Percentiles rank a stretch among this genome's conserved stretches.
Evolutionary conservation across 2,329 filamentous ascomycete genomes (phyloP).

Genomic region (Phoma herbarum): DNA sequence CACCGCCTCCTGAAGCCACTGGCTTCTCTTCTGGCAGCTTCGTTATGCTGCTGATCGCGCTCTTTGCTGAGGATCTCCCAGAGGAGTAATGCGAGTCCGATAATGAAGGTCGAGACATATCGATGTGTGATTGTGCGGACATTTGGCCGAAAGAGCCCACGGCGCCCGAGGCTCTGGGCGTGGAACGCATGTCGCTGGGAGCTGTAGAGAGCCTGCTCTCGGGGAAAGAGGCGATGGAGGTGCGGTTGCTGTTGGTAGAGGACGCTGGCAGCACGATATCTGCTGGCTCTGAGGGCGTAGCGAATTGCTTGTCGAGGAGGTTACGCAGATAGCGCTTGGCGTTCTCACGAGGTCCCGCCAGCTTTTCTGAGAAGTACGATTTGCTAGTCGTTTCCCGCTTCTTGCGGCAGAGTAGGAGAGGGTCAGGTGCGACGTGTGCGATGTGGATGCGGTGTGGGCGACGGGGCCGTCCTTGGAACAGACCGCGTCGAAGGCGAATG

Average conservation of each 20-base stretch:
- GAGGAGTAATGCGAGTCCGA: constrained; percentile 53
- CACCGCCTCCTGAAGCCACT: constrained; percentile 78
- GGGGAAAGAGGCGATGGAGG: constrained; percentile 39
- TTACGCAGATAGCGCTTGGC: constrained; percentile 60
- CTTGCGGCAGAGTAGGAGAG: constrained; percentile 38
- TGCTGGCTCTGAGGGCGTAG: constrained; percentile 31
- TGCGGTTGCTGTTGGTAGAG: constrained; percentile 43
- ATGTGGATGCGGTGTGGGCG: constrained; percentile 67
- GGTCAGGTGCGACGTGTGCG: constrained; percentile 58
- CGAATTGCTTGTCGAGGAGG: constrained; percentile 53
- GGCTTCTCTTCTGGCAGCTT: constrained; percentile 67
- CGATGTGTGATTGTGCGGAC: constrained; percentile 44
- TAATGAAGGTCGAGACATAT: constrained; percentile 53
- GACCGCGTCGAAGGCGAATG: constrained; percentile 34
- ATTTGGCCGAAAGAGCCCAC: constrained; percentile 21
- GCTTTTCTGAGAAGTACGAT: constrained; percentile 54
- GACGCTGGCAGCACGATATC: constrained; percentile 36
- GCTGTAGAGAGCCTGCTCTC: constrained; percentile 38
- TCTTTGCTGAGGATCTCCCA: constrained; percentile 45
- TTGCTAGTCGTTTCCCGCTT: constrained; percentile 45
- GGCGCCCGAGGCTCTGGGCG: constrained; percentile 49
- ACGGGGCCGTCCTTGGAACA: constrained; percentile 61
- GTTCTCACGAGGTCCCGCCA: constrained; percentile 60
- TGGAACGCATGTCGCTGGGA: constrained; percentile 51
- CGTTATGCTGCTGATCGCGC: constrained; percentile 44